These are phyloP conservation scores for Pseudonitzschia pungens DNA, from an alignment of 108 stramenopile genomes.

Conservation along the genomic window DNA sequence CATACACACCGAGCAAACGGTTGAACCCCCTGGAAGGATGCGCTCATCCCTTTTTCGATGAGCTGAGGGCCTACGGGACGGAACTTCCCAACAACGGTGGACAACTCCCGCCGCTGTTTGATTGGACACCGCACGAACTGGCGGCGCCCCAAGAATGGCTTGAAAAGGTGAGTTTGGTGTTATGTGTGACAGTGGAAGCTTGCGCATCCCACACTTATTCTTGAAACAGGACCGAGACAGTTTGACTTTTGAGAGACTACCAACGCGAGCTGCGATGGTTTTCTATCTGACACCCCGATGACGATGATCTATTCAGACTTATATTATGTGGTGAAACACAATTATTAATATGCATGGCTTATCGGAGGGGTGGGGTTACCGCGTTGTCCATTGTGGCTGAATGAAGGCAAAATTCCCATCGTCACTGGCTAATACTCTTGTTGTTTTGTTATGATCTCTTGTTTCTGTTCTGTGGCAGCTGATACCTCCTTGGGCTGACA, in stretches of 20 bases:
- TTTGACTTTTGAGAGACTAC: background rate
- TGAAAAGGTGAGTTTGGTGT: constrained; percentile 46
- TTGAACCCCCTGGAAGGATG: constrained; percentile 90
- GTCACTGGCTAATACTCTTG: no score
- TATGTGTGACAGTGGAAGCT: background rate
- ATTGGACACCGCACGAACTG: constrained; percentile 88
- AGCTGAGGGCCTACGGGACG: constrained; percentile 76
- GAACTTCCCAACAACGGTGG: constrained; percentile 75
- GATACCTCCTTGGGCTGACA: background rate
- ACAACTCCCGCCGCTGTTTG: constrained; percentile 83
- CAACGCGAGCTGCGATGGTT: background rate
- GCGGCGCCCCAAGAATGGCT: constrained; percentile 54
- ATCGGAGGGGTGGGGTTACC: no score
- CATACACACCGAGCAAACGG: constrained; percentile 89
- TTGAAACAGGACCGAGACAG: background rate
- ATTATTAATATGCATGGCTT: no score
- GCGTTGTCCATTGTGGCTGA: no score
- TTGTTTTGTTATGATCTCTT: no score
- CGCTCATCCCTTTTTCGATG: constrained; percentile 94
- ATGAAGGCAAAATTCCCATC: no score
- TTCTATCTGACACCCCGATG: background rate
- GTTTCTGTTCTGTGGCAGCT: background rate
- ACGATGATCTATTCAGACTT: background rate
- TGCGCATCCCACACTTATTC: no score
- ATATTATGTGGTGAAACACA: no score